These are phyloP conservation scores for Ambispora gerdemannii DNA, from an alignment of 192 early-diverging fungal genomes.

Conservation along the genomic window DNA sequence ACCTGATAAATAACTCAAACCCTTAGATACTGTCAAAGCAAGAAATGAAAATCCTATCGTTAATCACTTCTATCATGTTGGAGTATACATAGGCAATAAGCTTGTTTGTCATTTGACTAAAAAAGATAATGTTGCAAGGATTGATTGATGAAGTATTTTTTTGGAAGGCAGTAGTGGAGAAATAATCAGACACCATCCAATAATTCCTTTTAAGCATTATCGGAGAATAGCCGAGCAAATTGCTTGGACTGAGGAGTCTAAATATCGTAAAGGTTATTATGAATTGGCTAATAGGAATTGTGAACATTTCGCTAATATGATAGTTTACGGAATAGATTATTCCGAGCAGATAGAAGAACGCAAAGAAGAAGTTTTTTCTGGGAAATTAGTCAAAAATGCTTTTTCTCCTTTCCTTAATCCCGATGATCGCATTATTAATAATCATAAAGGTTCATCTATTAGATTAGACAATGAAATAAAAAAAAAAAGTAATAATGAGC, in stretches of 20 bases:
- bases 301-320: constrained; percentile 4
- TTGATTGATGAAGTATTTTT: background rate
- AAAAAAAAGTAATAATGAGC: background rate
- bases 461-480: background rate
- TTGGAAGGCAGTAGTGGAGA: background rate
- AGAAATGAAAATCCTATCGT: background rate
- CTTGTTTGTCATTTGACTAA: background rate
- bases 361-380: background rate
- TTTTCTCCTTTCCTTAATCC: background rate
- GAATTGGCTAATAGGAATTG: background rate
- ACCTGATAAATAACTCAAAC: background rate
- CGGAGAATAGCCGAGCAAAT: background rate
- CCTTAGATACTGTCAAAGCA: constrained; percentile 4
- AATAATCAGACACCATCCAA: background rate
- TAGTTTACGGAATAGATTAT: background rate
- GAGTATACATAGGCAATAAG: background rate
- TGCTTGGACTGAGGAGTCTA: background rate
- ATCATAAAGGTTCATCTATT: background rate
- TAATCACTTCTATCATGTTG: background rate
- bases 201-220: background rate
- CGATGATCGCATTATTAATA: background rate
- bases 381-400: background rate
- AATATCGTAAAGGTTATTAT: constrained; percentile 2
- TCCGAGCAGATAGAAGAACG: background rate
- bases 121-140: background rate